Evolutionary conservation across 225 moss, liverwort and hornwort species (phyloP).

Genomic region (Straminergon stramineum): DNA sequence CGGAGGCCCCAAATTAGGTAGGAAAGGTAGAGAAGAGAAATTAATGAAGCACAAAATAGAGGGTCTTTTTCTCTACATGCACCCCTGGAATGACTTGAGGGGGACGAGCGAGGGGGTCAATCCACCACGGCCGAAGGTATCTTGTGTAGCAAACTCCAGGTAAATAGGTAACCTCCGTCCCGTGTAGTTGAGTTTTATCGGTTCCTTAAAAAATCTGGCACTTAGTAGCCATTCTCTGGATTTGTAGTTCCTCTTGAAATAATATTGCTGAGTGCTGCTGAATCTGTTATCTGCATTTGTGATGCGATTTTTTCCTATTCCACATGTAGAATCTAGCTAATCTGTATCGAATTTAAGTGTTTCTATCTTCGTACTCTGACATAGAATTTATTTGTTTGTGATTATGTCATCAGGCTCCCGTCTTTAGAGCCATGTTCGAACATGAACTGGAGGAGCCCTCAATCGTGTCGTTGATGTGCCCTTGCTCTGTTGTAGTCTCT

Average conservation of each 20-base stretch:
- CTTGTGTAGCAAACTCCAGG: background rate
- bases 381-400: background rate
- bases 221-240: background rate
- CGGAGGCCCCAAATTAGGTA: no score
- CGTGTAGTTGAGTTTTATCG: background rate
- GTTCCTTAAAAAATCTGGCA: background rate
- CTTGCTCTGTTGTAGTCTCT: slow-evolving; percentile 46
- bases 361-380: background rate
- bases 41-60: no score
- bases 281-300: background rate
- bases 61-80: no score
- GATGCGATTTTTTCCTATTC: background rate
- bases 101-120: no score
- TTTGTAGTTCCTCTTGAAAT: background rate
- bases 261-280: background rate
- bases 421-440: slow-evolving; percentile 54
- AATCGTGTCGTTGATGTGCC: slow-evolving; percentile 51
- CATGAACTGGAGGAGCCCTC: slow-evolving; percentile 54
- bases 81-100: no score
- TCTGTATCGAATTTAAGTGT: background rate
- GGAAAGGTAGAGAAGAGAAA: no score
- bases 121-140: background rate
- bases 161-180: background rate
- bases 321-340: background rate
- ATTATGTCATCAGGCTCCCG: slow-evolving; percentile 49